Evolutionary conservation across 129 eudicot species (phyloP).

Genomic region (Deinandra increscens): DNA sequence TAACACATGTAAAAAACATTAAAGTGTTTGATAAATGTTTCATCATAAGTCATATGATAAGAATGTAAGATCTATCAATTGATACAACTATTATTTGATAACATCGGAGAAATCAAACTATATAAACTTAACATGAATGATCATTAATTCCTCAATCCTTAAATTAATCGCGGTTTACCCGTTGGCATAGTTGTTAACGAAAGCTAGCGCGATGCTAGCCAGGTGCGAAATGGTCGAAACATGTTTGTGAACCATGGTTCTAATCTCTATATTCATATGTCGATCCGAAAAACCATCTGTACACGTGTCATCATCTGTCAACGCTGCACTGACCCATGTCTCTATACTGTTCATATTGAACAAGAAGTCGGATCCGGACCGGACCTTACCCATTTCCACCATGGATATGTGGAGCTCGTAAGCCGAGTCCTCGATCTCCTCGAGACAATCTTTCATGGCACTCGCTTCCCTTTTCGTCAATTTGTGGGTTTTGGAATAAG

Average conservation of each 20-base stretch:
- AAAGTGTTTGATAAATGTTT: background rate
- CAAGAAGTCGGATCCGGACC: slow-evolving; percentile 26
- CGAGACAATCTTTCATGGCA: slow-evolving; percentile 41
- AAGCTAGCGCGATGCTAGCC: slow-evolving; percentile 49
- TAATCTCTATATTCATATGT: slow-evolving; percentile 27
- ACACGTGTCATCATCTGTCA: slow-evolving; percentile 48
- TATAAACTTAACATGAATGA: background rate
- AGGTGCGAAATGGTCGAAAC: slow-evolving; percentile 33
- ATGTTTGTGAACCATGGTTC: slow-evolving; percentile 26
- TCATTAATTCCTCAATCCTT: background rate
- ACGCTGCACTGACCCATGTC: slow-evolving; percentile 56
- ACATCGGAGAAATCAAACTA: background rate
- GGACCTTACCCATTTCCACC: slow-evolving; percentile 33
- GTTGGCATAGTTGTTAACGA: slow-evolving; percentile 41
- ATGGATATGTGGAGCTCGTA: slow-evolving; percentile 41
- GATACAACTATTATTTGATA: background rate
- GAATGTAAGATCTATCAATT: background rate
- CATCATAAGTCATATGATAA: too few relatives aligned
- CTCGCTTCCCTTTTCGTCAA: slow-evolving; percentile 26
- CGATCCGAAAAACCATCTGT: slow-evolving; percentile 39
- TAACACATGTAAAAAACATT: background rate
- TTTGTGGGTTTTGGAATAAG: slow-evolving; percentile 22
- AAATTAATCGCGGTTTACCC: background rate
- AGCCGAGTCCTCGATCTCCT: slow-evolving; percentile 37
- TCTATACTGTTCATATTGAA: slow-evolving; percentile 36